Conservation (phyloP, 495 filamentous ascomycete species). For the Cercophora samala region DNA sequence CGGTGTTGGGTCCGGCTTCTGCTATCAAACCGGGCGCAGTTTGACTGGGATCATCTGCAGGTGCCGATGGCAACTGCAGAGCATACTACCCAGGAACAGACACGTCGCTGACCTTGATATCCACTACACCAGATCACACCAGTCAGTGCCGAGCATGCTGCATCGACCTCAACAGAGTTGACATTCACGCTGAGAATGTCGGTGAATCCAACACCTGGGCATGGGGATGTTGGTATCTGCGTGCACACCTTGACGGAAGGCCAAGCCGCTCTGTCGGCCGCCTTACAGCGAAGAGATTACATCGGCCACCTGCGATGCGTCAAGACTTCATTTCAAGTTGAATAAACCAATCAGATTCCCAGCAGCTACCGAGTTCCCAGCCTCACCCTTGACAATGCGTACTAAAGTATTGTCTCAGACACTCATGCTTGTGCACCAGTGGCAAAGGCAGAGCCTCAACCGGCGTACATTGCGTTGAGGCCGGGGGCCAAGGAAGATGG, state of each 20-base stretch:
- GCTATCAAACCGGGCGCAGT: not conserved
- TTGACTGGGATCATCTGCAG: not conserved
- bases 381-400: not conserved
- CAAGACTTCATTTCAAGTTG: not conserved
- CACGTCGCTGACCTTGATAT: not conserved
- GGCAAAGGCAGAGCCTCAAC: not conserved
- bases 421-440: not conserved
- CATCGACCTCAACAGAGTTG: not conserved
- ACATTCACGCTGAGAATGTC: not conserved
- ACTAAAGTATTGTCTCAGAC: not conserved
- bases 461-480: not conserved
- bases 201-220: not conserved
- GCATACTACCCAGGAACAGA: not conserved
- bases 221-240: not conserved
- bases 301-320: not conserved
- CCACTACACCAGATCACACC: not conserved
- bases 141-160: not conserved
- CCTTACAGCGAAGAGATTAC: not conserved
- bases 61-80: not conserved
- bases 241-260: not conserved
- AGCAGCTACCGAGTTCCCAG: not conserved
- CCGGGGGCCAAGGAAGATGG: not conserved
- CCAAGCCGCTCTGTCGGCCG: not conserved
- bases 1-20: not conserved
- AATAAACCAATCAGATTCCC: not conserved